Conservation (phyloP, 2,329 filamentous ascomycete species). For the Blastomyces gilchristii region DNA sequence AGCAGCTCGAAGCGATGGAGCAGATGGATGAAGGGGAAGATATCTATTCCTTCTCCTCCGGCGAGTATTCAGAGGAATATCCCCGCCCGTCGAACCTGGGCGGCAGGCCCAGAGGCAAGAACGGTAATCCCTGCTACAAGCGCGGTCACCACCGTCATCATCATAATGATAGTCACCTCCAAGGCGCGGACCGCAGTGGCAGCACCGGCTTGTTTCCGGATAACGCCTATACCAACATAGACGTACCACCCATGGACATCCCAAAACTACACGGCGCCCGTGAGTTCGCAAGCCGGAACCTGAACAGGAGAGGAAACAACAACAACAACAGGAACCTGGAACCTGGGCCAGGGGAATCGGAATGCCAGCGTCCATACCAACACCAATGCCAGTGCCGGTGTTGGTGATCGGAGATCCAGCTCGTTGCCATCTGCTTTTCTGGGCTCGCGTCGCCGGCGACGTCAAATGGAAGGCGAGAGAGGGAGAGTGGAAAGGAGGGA, state of each 20-base stretch:
- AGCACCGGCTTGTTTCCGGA: neutral
- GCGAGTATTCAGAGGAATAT: neutral
- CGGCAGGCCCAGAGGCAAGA: neutral
- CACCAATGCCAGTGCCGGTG: conserved; percentile 9
- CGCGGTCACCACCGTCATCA: neutral
- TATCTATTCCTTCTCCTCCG: neutral
- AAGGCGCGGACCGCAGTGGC: neutral
- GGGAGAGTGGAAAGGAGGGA: neutral
- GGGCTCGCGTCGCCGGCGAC: conserved; percentile 31
- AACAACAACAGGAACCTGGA: neutral
- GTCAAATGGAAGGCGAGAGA: conserved; percentile 16
- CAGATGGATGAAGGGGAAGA: neutral
- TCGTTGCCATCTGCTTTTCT: conserved; percentile 28
- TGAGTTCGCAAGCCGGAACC: neutral
- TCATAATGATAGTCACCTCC: neutral
- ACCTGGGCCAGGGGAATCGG: neutral
- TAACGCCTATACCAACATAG: neutral
- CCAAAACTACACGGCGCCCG: neutral
- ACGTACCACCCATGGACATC: neutral
- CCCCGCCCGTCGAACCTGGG: neutral
- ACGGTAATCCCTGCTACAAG: neutral
- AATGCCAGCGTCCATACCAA: neutral
- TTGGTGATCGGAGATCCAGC: conserved; percentile 16
- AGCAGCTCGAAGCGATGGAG: neutral
- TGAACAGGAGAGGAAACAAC: neutral